Percentiles rank a stretch among this genome's conserved stretches.
phyloP scores from a whole-genome alignment of 192 early-diverging fungal species.

The Umbelopsis sp. region DNA sequence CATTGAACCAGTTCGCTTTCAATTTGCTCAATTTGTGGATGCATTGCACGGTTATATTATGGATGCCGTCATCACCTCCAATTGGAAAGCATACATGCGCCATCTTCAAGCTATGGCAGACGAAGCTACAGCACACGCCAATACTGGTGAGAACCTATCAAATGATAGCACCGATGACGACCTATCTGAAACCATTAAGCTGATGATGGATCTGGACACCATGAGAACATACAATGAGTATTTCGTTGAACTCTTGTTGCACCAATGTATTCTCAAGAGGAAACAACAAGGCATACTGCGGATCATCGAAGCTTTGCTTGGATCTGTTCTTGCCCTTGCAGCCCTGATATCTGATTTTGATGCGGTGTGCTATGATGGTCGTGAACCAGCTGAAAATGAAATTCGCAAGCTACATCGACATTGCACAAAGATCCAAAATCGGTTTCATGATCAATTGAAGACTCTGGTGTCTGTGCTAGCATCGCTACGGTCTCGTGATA shows the following conservation, averaged over 20 bases:
- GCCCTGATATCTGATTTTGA: slow-evolving; percentile 5
- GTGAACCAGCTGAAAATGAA: slow-evolving; percentile 4
- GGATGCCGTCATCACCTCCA: slow-evolving; percentile 43
- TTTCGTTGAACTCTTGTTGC: slow-evolving; percentile 47
- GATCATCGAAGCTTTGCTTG: slow-evolving; percentile 13
- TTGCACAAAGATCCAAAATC: not conserved
- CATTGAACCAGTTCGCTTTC: slow-evolving; percentile 47
- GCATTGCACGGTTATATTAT: slow-evolving; percentile 48
- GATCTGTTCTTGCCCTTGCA: not conserved
- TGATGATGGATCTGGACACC: slow-evolving; percentile 40
- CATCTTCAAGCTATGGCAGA: slow-evolving; percentile 32
- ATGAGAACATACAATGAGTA: slow-evolving; percentile 47
- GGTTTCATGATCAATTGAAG: not conserved
- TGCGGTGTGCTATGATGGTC: not conserved
- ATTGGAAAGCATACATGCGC: slow-evolving; percentile 47
- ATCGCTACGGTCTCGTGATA: not conserved
- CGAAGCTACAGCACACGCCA: not conserved
- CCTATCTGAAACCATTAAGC: not conserved
- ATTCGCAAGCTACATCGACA: not conserved
- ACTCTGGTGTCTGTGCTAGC: not conserved
- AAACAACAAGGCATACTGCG: slow-evolving; percentile 45
- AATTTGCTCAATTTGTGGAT: slow-evolving; percentile 48
- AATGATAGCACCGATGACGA: slow-evolving; percentile 18
- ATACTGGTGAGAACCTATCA: not conserved
- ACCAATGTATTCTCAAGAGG: slow-evolving; percentile 46